Conservation (phyloP, 1,284 basidiomycete species). For the Bjerkandera adusta region DNA sequence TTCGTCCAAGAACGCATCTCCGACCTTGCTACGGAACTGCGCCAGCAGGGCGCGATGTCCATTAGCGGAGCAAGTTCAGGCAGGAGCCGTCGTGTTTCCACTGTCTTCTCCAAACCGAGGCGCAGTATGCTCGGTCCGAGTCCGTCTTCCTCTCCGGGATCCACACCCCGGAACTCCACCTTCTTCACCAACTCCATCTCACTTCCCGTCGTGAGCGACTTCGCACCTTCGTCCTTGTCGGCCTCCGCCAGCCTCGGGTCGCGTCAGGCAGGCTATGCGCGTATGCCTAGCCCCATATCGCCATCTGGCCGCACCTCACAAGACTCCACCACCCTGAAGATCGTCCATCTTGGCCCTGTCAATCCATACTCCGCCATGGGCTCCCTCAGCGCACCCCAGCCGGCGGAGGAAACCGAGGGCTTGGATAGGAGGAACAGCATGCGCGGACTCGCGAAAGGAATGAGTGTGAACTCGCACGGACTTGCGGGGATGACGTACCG, state of each 20-base stretch:
- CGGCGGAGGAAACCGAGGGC: conserved; percentile 14
- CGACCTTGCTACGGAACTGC: conserved; percentile 48
- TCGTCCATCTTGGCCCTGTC: conserved; percentile 62
- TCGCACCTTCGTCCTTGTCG: conserved; percentile 17
- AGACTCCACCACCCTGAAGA: conserved; percentile 40
- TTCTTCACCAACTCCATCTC: conserved; percentile 32
- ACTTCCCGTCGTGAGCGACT: conserved; percentile 25
- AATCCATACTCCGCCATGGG: conserved; percentile 35
- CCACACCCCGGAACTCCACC: conserved; percentile 54
- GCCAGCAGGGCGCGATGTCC: conserved; percentile 16
- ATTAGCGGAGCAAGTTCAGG: conserved; percentile 31
- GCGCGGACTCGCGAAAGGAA: conserved; percentile 27
- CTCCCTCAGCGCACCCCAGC: conserved; percentile 18
- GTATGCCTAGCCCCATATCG: conserved; percentile 32
- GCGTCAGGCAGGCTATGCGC: conserved; percentile 45
- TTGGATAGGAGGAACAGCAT: conserved; percentile 2
- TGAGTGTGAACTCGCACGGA: conserved; percentile 43
- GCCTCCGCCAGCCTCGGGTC: conserved; percentile 26
- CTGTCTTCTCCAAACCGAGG: conserved; percentile 45
- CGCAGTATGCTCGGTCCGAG: conserved; percentile 28
- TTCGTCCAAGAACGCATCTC: conserved; percentile 62
- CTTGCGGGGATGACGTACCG: conserved; percentile 55
- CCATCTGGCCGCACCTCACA: conserved; percentile 34
- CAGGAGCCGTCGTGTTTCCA: conserved; percentile 43
- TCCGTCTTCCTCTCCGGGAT: conserved; percentile 26